Evolutionary conservation across 1,284 basidiomycete genomes (phyloP).

Genomic region (Pascua sp.): DNA sequence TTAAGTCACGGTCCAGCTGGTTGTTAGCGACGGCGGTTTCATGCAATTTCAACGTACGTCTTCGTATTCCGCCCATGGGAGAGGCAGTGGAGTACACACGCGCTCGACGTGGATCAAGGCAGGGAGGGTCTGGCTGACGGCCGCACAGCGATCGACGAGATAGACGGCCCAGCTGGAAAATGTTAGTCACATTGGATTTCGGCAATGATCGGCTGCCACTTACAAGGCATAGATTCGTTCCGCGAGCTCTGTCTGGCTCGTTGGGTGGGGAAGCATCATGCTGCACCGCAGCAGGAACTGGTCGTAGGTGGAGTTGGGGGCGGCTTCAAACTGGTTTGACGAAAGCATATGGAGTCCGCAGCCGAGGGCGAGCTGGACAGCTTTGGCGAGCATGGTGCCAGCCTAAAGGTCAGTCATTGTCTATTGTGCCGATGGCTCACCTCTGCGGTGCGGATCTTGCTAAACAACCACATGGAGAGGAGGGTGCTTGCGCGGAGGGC

Average conservation of each 20-base stretch:
- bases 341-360: too few relatives aligned
- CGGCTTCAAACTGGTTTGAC: too few relatives aligned
- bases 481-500: slow-evolving; percentile 10
- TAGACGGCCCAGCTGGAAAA: slow-evolving; percentile 18
- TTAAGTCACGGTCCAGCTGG: neutral
- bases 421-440: neutral
- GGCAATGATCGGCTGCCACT: neutral
- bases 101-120: slow-evolving; percentile 4
- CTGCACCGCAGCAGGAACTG: neutral
- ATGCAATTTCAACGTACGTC: slow-evolving; percentile 3
- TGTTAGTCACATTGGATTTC: neutral
- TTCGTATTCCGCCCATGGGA: slow-evolving; percentile 14
- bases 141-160: slow-evolving; percentile 12
- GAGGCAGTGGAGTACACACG: slow-evolving; percentile 17
- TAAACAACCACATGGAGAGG: slow-evolving; percentile 8
- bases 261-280: neutral
- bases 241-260: slow-evolving; percentile 14
- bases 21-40: neutral
- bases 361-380: too few relatives aligned
- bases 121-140: slow-evolving; percentile 10
- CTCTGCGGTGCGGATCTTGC: neutral
- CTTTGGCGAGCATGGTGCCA: too few relatives aligned
- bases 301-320: too few relatives aligned
- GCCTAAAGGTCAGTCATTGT: too few relatives aligned
- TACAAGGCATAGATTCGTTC: slow-evolving; percentile 24